Base-by-base conservation (phyloP, 2,329 filamentous ascomycete genomes). In the Lachnellula subtilissima region DNA sequence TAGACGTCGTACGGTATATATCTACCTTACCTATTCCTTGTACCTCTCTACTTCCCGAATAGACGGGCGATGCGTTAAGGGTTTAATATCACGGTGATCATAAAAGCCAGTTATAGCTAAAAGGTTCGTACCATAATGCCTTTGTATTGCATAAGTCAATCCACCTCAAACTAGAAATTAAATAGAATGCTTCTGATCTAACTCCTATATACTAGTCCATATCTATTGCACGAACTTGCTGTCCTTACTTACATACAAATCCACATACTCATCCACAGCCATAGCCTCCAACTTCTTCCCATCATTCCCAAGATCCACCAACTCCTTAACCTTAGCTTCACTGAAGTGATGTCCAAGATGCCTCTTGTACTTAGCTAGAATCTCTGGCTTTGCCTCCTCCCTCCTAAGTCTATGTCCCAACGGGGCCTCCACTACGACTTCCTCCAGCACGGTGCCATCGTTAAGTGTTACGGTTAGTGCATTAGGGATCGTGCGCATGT, bases 381-480 rank as follows among this genome's bases (percentile, higher is more conserved):
- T 97, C 75, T 96, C 89, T 57, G 94, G 94, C 84, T 97, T 97
- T 67, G 94, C 94, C 82, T 99, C 94, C 68, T 97, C 92, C 68
- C 93, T 85, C 64, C 94, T 82, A 70, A 94, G 80, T 64, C 88
- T 87, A 80, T 99, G 94, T 67, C 94, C 94, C 42, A 99, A 84
- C 55, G 94, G 94, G 56, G 94, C 93, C 79, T 97, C 92, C 53
- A 99, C 89, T 49, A 89, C 88, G 58, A 95, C 85, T 78, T 99
- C 94, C 22, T 93, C 87, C 37, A 97, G 80, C 9, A 94, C 81
- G 48, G 91, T 96, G 68, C 94, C 94, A 72, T 97, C 93, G 73
- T 96, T 94, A 65, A 99, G 82, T 69, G 88, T 93, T 57, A 99
- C 92, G 32, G 92, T 97, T 64, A 99, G 81, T 8, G 92, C 94